These are phyloP conservation scores for Trichosporon asahii DNA, from an alignment of 1,284 basidiomycete species.

Conservation along the genomic window DNA sequence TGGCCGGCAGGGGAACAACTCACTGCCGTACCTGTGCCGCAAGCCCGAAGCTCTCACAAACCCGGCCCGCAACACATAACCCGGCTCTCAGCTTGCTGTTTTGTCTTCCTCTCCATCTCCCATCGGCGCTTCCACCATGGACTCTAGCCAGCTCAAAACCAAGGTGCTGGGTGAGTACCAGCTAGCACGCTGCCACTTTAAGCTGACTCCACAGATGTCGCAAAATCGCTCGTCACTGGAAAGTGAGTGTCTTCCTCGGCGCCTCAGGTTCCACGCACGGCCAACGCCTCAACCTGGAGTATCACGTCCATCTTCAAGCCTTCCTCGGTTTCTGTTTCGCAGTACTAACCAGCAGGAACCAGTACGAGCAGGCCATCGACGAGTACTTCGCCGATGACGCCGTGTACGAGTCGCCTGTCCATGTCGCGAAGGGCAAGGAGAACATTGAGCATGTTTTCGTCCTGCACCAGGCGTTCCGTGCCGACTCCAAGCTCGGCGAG, in stretches of 20 bases:
- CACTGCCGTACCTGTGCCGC: background rate
- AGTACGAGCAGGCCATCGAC: constrained; percentile 35
- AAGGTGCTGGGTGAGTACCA: background rate
- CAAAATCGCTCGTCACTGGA: background rate
- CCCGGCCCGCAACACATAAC: background rate
- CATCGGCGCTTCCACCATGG: background rate
- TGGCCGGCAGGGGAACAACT: background rate
- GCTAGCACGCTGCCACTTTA: too few species aligned
- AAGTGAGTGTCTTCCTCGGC: constrained; percentile 10
- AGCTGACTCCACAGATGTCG: background rate
- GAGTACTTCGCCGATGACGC: constrained; percentile 39
- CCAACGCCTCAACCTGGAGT: background rate
- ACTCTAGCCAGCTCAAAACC: background rate
- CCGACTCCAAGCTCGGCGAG: constrained; percentile 28
- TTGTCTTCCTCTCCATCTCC: background rate
- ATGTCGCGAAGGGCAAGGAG: constrained; percentile 29
- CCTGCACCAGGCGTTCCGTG: constrained; percentile 25
- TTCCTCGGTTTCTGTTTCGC: background rate
- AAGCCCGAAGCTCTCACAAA: background rate
- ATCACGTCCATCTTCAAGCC: background rate
- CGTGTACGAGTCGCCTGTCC: constrained; percentile 22
- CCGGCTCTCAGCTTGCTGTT: background rate
- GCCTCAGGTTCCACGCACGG: background rate
- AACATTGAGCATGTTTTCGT: constrained; percentile 37
- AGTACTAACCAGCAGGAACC: constrained; percentile 25